A percentile compares a stretch with the other conserved stretches of the same genome.
phyloP scores from a whole-genome alignment of 1,284 basidiomycete genomes.

The Ceratorhiza oryzae-sativae region DNA sequence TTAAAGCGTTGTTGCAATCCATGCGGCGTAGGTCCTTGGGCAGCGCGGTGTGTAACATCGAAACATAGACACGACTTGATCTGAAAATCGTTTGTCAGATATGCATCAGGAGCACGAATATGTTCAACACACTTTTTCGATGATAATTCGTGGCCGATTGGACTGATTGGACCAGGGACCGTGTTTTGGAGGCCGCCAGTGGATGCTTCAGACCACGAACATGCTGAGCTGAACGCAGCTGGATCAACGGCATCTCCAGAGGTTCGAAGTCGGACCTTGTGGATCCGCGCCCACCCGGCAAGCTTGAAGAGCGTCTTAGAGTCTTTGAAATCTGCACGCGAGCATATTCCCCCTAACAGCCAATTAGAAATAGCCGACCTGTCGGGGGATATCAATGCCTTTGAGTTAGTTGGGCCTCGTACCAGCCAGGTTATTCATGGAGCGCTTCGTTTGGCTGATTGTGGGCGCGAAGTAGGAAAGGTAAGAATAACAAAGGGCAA shows the following conservation, averaged over 20 bases:
- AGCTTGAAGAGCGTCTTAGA: constrained; percentile 57
- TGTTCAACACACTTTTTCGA: constrained; percentile 71
- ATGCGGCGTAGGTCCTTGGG: constrained; percentile 62
- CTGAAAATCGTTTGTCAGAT: too few species aligned
- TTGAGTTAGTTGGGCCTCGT: constrained; percentile 87
- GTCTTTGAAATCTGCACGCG: background rate
- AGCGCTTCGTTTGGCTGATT: constrained; percentile 64
- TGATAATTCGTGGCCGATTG: constrained; percentile 68
- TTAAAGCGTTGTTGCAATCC: constrained; percentile 70
- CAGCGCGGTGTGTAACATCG: constrained; percentile 56
- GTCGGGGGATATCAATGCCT: constrained; percentile 72
- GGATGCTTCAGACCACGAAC: constrained; percentile 42
- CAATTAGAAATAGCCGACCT: constrained; percentile 71
- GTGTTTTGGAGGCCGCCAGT: constrained; percentile 71
- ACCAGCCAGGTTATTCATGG: constrained; percentile 80
- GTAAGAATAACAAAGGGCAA: constrained; percentile 51
- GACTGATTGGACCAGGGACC: constrained; percentile 71
- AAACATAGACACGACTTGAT: background rate
- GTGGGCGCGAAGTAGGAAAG: constrained; percentile 62
- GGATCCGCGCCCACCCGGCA: constrained; percentile 81
- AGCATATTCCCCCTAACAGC: background rate
- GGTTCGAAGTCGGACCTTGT: constrained; percentile 57
- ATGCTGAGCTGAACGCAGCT: background rate
- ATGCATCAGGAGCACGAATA: constrained; percentile 61
- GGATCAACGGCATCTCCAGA: background rate